Percentiles rank a stretch among this genome's conserved stretches.
These are phyloP conservation scores for Eutypa lata DNA, from an alignment of 2,329 filamentous ascomycete species.

Conservation along the genomic window DNA sequence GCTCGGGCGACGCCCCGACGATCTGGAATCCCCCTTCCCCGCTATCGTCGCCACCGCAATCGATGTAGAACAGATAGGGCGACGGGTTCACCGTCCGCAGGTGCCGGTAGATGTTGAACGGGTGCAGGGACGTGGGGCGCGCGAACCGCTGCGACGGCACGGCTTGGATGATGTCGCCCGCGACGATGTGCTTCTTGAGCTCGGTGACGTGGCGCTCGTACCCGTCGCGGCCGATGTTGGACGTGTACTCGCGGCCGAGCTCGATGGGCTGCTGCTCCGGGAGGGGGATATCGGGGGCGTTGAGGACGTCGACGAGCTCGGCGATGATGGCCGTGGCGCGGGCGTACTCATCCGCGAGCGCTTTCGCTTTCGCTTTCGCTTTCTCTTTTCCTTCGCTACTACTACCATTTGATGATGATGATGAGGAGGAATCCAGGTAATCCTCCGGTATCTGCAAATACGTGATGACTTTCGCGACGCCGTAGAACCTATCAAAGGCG, in stretches of 20 bases:
- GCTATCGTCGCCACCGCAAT: slow-evolving; percentile 71
- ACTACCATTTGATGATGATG: slow-evolving; percentile 26
- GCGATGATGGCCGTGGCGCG: slow-evolving; percentile 63
- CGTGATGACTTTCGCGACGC: slow-evolving; percentile 88
- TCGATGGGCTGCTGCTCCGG: slow-evolving; percentile 73
- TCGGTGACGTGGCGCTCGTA: slow-evolving; percentile 86
- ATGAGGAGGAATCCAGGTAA: slow-evolving; percentile 32
- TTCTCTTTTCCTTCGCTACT: no score
- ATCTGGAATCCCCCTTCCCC: slow-evolving; percentile 91
- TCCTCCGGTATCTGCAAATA: slow-evolving; percentile 71
- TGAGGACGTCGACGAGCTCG: slow-evolving; percentile 67
- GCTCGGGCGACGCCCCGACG: slow-evolving; percentile 89
- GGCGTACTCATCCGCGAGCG: slow-evolving; percentile 65
- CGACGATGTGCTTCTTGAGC: slow-evolving; percentile 86
- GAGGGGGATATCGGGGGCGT: slow-evolving; percentile 71
- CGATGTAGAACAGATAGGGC: slow-evolving; percentile 94
- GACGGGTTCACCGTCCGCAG: slow-evolving; percentile 96
- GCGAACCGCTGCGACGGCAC: slow-evolving; percentile 93
- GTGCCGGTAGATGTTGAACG: slow-evolving; percentile 97
- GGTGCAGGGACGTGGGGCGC: slow-evolving; percentile 84
- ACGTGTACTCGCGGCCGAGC: slow-evolving; percentile 75
- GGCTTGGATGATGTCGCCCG: slow-evolving; percentile 95
- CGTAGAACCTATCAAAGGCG: slow-evolving; percentile 92
- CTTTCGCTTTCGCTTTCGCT: not conserved
- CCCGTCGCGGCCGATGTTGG: slow-evolving; percentile 84